Evolutionary conservation across 1,284 basidiomycete genomes (phyloP).

Genomic region (Sporisorium exsertum): DNA sequence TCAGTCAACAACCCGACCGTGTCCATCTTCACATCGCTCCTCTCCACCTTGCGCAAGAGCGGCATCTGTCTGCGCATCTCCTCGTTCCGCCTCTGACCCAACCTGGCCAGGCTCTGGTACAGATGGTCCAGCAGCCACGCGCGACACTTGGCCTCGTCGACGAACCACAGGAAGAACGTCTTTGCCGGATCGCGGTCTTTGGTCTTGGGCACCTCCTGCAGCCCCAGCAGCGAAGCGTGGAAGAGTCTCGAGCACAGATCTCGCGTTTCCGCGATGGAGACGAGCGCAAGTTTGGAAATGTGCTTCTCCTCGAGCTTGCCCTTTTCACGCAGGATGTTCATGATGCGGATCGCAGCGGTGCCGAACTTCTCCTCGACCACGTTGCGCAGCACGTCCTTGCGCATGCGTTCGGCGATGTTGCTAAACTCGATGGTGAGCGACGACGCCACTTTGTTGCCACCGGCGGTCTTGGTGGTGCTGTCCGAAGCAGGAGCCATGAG

Average conservation of each 20-base stretch:
- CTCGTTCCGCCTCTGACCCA: conserved; percentile 57
- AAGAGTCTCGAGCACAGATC: conserved; percentile 80
- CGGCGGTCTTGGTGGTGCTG: conserved; percentile 52
- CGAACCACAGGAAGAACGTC: conserved; percentile 68
- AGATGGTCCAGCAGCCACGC: conserved; percentile 66
- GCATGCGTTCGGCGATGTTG: conserved; percentile 78
- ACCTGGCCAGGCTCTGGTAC: conserved; percentile 56
- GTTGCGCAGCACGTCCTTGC: conserved; percentile 80
- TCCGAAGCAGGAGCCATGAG: conserved; percentile 63
- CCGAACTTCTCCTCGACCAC: conserved; percentile 86
- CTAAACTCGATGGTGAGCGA: conserved; percentile 82
- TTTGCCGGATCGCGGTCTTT: conserved; percentile 64
- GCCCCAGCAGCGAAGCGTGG: conserved; percentile 57
- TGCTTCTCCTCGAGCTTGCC: conserved; percentile 98
- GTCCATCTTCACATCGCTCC: conserved; percentile 61
- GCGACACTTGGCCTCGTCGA: conserved; percentile 60
- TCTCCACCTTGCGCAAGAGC: conserved; percentile 61
- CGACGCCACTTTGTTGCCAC: conserved; percentile 48
- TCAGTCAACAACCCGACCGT: conserved; percentile 51
- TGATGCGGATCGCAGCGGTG: conserved; percentile 83
- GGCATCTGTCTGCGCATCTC: conserved; percentile 53
- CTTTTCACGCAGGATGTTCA: conserved; percentile 83
- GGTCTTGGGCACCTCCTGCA: conserved; percentile 68
- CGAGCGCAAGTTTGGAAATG: conserved; percentile 91
- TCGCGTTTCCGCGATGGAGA: conserved; percentile 87